Base-by-base conservation (phyloP, 1,284 basidiomycete genomes). In the Fomitopsis pinicola region DNA sequence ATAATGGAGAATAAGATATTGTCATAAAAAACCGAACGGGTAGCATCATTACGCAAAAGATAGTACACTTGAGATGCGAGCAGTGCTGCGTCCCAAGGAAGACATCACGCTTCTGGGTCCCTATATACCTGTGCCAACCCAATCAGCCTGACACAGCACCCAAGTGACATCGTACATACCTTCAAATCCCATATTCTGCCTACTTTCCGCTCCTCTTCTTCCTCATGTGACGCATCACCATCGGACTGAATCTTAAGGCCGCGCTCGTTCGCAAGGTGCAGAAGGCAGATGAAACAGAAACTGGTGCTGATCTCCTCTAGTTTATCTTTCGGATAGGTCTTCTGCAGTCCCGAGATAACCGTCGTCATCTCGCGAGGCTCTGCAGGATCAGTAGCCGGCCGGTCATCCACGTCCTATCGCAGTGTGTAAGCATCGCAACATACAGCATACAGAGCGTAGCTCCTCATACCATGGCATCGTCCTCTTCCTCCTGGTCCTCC, bases 241-340 rank as follows among this genome's bases (percentile, higher is more conserved):
- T 22, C 22, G 15, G 77, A 76, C 73, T 93, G 89, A 46, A 96
- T 81, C 69, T 88, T 90, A 50, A 98, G 80, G 1, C 96, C 96
- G 71, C 94, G 93, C 73, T 98, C 95, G 72, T 98, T 97, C 50
- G 95, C 96, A 45, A 99, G 80, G 78, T 98, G 95, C 38, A 97
- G 78, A 40, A 99, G 78, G 72, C 97, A 99, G 74, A 99, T 99
- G 80, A 99, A 99, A 76, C 97, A 99, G 86, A 98, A 99, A 64
- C 94, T 97, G 9, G 97, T 99, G 73, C 95, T 97, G 74, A 99
- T 98, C 69, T 99, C 97, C 52, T 92, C 88, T 89, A 99, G 92
- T 80, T 96, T 97, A 50, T 98, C 95, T 63, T 81, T 81, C 0
- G 97, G 92, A 75, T 99, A 99, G 8, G 89, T 84, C 57, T 79